These are phyloP conservation scores for Phytophthora pistaciae DNA, from an alignment of 352 stramenopile species.

Conservation along the genomic window DNA sequence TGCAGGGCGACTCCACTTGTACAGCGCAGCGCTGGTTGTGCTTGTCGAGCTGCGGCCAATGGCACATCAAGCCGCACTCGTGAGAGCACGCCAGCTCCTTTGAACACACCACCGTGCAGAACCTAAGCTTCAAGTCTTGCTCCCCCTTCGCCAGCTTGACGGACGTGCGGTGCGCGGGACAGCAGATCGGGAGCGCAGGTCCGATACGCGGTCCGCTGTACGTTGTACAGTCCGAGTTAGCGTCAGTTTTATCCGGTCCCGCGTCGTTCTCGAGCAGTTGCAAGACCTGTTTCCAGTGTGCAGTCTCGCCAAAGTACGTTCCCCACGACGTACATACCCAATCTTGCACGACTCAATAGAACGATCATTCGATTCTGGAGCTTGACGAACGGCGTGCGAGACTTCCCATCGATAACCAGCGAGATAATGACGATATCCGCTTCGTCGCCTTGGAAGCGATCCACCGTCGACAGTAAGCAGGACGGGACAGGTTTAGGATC, in stretches of 20 bases:
- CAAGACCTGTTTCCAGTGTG: conserved; percentile 85
- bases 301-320: conserved; percentile 87
- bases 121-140: conserved; percentile 70
- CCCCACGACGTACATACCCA: conserved; percentile 88
- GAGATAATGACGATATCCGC: conserved; percentile 90
- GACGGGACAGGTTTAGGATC: conserved; percentile 40
- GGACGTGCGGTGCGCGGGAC: conserved; percentile 67
- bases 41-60: conserved; percentile 61
- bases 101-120: conserved; percentile 79
- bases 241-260: conserved; percentile 46
- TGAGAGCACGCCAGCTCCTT: conserved; percentile 72
- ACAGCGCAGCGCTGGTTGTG: conserved; percentile 75
- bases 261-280: conserved; percentile 52
- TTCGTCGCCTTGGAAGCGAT: conserved; percentile 93
- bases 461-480: conserved; percentile 85
- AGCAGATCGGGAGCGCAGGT: conserved; percentile 76
- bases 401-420: conserved; percentile 91
- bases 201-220: conserved; percentile 65
- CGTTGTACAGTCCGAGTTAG: conserved; percentile 37
- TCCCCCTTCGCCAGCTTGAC: conserved; percentile 40
- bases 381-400: conserved; percentile 89
- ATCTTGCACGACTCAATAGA: conserved; percentile 81
- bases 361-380: conserved; percentile 92
- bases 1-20: conserved; percentile 72
- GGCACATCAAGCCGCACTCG: conserved; percentile 71